Conservation (phyloP, 768 basidiomycete species). For the Lepiota subincarnata region DNA sequence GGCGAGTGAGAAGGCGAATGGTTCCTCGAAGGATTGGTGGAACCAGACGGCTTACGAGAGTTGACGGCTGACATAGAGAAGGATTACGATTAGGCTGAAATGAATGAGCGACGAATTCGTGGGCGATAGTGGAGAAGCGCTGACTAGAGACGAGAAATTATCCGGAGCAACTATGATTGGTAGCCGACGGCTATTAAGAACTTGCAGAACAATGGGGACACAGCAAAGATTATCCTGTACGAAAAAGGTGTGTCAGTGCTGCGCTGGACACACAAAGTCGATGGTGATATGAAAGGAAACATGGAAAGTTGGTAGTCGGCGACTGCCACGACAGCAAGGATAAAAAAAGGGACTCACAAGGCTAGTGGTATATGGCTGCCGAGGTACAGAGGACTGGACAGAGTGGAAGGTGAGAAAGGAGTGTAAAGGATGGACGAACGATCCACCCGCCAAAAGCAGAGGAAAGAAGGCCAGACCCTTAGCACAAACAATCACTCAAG, state of each 20-base stretch:
- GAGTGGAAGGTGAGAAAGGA: slow-evolving; percentile 26
- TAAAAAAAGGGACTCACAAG: slow-evolving; percentile 4
- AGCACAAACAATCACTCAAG: slow-evolving; percentile 15
- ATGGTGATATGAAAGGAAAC: neutral
- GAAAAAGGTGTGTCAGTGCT: neutral
- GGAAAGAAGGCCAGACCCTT: slow-evolving; percentile 16
- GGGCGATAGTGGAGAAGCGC: slow-evolving; percentile 14
- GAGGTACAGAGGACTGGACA: slow-evolving; percentile 21
- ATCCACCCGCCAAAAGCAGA: slow-evolving; percentile 4
- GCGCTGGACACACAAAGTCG: neutral
- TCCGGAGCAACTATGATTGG: slow-evolving; percentile 7
- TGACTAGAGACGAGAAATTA: neutral
- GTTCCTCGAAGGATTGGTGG: slow-evolving; percentile 59
- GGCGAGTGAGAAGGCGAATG: slow-evolving; percentile 64
- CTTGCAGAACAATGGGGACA: slow-evolving; percentile 1
- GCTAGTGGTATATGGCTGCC: slow-evolving; percentile 12
- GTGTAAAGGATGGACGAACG: slow-evolving; percentile 13
- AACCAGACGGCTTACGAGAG: slow-evolving; percentile 65
- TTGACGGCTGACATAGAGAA: slow-evolving; percentile 37
- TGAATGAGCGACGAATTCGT: slow-evolving; percentile 18
- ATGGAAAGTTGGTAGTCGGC: neutral
- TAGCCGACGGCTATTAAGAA: neutral
- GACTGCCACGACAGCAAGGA: neutral
- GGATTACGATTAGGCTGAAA: slow-evolving; percentile 19
- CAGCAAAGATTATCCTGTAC: slow-evolving; percentile 1